Percentiles rank a stretch among this genome's conserved stretches.
Evolutionary conservation across 192 early-diverging fungal species (phyloP).

Genomic region (Backusella sp.): DNA sequence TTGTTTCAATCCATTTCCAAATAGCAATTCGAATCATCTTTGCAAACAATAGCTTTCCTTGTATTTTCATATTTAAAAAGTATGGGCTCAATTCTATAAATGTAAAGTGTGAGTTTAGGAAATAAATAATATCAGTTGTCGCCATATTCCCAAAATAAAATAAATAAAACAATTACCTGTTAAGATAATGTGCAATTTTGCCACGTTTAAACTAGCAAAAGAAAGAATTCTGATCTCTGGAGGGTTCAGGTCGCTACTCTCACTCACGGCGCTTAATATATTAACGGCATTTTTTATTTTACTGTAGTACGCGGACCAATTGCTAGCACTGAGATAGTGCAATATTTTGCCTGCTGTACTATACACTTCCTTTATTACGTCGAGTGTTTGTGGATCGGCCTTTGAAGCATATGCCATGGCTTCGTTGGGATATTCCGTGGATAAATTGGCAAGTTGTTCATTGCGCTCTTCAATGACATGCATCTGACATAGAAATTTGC

Average conservation of each 20-base stretch:
- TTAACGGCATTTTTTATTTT: slow-evolving; percentile 52
- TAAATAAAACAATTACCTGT: slow-evolving; percentile 55
- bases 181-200: slow-evolving; percentile 56
- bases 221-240: slow-evolving; percentile 15
- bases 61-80: slow-evolving; percentile 57
- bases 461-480: slow-evolving; percentile 15
- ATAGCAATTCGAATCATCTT: slow-evolving; percentile 76
- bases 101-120: background rate
- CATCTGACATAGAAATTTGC: slow-evolving; percentile 10
- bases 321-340: slow-evolving; percentile 86
- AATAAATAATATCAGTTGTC: background rate
- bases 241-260: slow-evolving; percentile 11
- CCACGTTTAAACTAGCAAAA: slow-evolving; percentile 27
- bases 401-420: background rate
- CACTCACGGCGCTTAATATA: slow-evolving; percentile 11
- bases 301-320: slow-evolving; percentile 81
- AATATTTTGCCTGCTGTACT: slow-evolving; percentile 78
- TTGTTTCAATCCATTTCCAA: slow-evolving; percentile 90
- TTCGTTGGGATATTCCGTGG: slow-evolving; percentile 8
- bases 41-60: slow-evolving; percentile 71
- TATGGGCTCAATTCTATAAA: slow-evolving; percentile 46
- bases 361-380: slow-evolving; percentile 67
- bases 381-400: slow-evolving; percentile 16
- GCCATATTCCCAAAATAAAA: too few relatives aligned
- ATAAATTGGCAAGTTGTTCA: background rate